These are phyloP conservation scores for Sporothrix mexicana DNA, from an alignment of 2,329 filamentous ascomycete species.

Conservation along the genomic window DNA sequence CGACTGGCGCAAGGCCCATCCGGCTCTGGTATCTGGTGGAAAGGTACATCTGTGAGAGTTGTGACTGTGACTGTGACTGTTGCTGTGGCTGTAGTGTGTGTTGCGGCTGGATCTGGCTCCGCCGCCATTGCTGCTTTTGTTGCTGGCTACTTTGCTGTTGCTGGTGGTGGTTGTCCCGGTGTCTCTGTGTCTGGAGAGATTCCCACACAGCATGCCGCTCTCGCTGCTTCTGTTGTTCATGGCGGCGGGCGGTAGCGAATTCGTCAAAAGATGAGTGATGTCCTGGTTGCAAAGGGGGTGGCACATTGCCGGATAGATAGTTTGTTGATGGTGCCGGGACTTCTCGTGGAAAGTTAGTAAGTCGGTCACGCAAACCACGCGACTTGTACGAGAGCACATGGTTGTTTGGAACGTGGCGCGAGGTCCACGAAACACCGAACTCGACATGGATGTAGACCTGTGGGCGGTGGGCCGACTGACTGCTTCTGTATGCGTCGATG, in stretches of 20 bases:
- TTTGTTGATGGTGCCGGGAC: constrained; percentile 54
- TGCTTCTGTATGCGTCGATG: constrained; percentile 21
- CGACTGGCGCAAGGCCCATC: constrained; percentile 14
- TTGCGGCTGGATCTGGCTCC: constrained; percentile 27
- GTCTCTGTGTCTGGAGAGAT: constrained; percentile 36
- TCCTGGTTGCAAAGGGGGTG: constrained; percentile 32
- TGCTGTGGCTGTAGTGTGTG: neutral
- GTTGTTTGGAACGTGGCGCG: constrained; percentile 45
- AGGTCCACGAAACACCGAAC: constrained; percentile 57
- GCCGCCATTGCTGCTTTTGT: constrained; percentile 23
- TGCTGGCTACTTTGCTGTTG: constrained; percentile 18
- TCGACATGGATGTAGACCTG: constrained; percentile 59
- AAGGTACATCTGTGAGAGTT: constrained; percentile 3
- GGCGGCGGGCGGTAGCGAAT: neutral
- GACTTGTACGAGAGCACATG: constrained; percentile 57
- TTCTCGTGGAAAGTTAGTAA: constrained; percentile 53
- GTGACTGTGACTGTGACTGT: constrained; percentile 17
- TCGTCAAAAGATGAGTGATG: constrained; percentile 13
- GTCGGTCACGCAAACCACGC: constrained; percentile 51
- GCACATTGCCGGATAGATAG: constrained; percentile 45
- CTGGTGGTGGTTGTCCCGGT: constrained; percentile 24
- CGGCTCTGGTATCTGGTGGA: neutral
- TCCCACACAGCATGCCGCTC: constrained; percentile 36
- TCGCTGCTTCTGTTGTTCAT: constrained; percentile 18
- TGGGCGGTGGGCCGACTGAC: constrained; percentile 42